A percentile compares a stretch with the other conserved stretches of the same genome.
phyloP scores from a whole-genome alignment of 164 flowering plant species.

The Vitis labrusca region DNA sequence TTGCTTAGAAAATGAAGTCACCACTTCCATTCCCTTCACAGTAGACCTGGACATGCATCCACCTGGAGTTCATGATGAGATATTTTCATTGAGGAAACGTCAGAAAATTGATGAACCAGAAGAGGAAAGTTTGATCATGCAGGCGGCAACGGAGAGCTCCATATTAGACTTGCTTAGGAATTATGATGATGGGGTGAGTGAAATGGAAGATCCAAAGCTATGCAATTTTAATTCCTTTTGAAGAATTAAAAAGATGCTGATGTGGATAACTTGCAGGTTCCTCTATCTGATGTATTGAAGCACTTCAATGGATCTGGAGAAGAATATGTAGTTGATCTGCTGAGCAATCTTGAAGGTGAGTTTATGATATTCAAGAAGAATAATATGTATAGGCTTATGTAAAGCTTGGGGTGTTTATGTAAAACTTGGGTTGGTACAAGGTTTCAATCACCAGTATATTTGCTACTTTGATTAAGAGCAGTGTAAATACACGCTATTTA shows the following conservation, averaged over 20 bases:
- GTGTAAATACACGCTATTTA: too few species aligned
- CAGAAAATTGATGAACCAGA: constrained; percentile 24
- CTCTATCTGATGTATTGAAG: constrained; percentile 34
- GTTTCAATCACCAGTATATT: too few species aligned
- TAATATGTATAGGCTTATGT: constrained; percentile 40
- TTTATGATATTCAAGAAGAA: constrained; percentile 53
- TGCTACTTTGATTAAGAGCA: too few species aligned
- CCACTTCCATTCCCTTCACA: constrained; percentile 1
- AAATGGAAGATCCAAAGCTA: background rate
- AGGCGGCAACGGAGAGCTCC: constrained; percentile 38
- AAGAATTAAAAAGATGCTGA: background rate
- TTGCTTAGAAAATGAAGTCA: constrained; percentile 5
- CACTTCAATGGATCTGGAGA: constrained; percentile 44
- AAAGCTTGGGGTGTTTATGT: constrained; percentile 21
- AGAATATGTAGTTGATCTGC: constrained; percentile 29
- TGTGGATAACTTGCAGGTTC: constrained; percentile 35
- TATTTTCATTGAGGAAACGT: constrained; percentile 25
- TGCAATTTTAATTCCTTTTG: too few species aligned
- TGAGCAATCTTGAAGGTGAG: constrained; percentile 47
- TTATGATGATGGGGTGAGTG: constrained; percentile 43
- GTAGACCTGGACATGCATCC: constrained; percentile 7
- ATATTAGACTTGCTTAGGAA: constrained; percentile 40
- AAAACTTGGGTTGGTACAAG: too few species aligned
- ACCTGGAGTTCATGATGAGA: constrained; percentile 1
- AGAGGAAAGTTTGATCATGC: constrained; percentile 1